Conservation (phyloP, 1,284 basidiomycete genomes). For the Phellinidium pouzarii region DNA sequence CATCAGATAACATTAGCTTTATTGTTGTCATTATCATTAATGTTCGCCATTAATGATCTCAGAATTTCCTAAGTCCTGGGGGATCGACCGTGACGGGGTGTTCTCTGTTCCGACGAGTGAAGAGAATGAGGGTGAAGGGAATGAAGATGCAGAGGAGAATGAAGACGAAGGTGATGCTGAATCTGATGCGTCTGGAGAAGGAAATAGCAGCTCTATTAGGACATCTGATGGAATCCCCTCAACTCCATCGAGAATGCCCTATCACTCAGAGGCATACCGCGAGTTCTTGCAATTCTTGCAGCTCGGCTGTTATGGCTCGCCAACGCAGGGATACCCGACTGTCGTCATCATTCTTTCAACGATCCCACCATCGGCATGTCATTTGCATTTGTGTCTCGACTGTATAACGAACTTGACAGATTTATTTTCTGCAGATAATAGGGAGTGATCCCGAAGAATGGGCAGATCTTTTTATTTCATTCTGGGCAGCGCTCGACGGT, state of each 20-base stretch:
- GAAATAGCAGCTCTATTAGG: constrained; percentile 25
- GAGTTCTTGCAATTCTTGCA: constrained; percentile 72
- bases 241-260: constrained; percentile 11
- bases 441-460: constrained; percentile 25
- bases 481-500: constrained; percentile 73
- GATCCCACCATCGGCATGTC: constrained; percentile 57
- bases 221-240: constrained; percentile 27
- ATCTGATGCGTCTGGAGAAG: constrained; percentile 13
- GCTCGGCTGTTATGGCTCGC: constrained; percentile 69
- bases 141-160: constrained; percentile 20
- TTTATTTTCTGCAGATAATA: constrained; percentile 12
- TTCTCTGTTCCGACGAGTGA: constrained; percentile 14
- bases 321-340: constrained; percentile 69
- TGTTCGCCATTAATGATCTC: background rate
- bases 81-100: constrained; percentile 32
- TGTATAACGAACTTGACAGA: background rate
- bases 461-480: constrained; percentile 55
- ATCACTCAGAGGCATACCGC: constrained; percentile 45
- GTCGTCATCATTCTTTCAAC: constrained; percentile 75
- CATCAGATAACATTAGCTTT: too few relatives aligned
- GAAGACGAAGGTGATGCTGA: constrained; percentile 20
- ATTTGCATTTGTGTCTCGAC: constrained; percentile 20
- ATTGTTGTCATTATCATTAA: background rate
- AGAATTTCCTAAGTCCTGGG: constrained; percentile 66
- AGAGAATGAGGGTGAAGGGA: constrained; percentile 19